Percentiles rank a stretch among this genome's conserved stretches.
Evolutionary conservation across 331 rosid genomes (phyloP).

Genomic region (Malus hybrid): DNA sequence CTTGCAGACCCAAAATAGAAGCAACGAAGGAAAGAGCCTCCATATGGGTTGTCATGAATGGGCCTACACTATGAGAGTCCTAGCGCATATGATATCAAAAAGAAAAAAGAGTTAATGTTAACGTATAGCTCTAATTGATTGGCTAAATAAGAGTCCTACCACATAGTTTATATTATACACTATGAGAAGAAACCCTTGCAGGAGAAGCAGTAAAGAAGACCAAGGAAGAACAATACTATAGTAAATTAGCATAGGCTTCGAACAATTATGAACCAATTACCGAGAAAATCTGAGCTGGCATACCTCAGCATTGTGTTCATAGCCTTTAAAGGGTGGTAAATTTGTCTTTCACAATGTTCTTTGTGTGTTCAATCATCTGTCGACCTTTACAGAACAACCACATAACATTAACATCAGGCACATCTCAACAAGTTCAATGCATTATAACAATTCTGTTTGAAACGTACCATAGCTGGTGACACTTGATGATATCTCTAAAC

Average conservation of each 20-base stretch:
- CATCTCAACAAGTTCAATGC: not conserved
- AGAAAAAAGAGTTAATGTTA: no score
- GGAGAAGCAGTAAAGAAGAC: not conserved
- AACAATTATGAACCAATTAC: not conserved
- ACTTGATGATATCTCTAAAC: slow-evolving; percentile 95
- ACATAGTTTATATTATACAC: not conserved
- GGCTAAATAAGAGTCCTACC: not conserved
- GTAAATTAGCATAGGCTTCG: not conserved
- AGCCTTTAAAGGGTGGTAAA: slow-evolving; percentile 66
- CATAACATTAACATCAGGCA: slow-evolving; percentile 11
- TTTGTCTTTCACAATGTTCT: slow-evolving; percentile 78
- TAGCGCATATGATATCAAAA: not conserved
- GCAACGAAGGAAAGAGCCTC: not conserved
- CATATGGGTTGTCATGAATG: not conserved
- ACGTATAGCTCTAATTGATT: not conserved
- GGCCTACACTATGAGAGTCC: not conserved
- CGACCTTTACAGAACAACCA: slow-evolving; percentile 56
- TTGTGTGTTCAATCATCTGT: slow-evolving; percentile 92
- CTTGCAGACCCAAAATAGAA: not conserved
- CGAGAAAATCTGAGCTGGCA: not conserved
- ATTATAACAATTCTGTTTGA: not conserved
- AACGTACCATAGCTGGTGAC: slow-evolving; percentile 94
- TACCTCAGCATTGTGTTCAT: slow-evolving; percentile 86
- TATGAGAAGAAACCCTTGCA: not conserved
- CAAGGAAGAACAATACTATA: not conserved